Evolutionary conservation across 495 filamentous ascomycete genomes (phyloP), one percentile per base, ranked within the genome.

Genomic region (Aspergillus saccharolyticus): DNA sequence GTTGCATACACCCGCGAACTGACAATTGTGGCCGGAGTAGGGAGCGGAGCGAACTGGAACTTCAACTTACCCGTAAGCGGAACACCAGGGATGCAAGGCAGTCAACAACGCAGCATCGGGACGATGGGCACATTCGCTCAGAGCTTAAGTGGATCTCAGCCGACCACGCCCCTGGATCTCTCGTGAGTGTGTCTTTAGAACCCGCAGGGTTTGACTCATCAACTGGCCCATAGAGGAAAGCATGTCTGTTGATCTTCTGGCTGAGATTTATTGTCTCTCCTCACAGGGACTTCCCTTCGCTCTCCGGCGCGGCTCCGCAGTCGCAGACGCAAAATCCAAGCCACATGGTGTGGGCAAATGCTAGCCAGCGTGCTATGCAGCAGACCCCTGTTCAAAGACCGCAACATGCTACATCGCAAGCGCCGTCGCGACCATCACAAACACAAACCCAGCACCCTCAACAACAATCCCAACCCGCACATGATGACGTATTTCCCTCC

Each of bases 261-360:
- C 66, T 71, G 54, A 69, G 54, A 25, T 43, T 48, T 30, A 48
- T 52, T 55, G 53, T 42, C 59, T 47, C 43, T 58, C 44, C 44
- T 59, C 53, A 49, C 58, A 95, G 90, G 50, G 90, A 96, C 66
- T 96, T 96, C 61, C 90, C 90, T 43, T 89, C 88, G 0, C 70
- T 96, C 63, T 91, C 88, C 54, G 87, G 85, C 60, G 76, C 84
- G 22, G 82, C 87, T 44, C 81, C 90, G 64, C 78, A 86, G 64
- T 80, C 81, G 52, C 84, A 83, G 55, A 63, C 76, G 42, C 79
- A 82, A 60, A 83, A 79, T 55, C 76, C 78, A 3, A 76, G 77
- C 6, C 81, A 83, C 65, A 67, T 79, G 47, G 79, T 91, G 63
- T 94, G 90, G 90, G 82, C 85, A 42, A 83, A 79, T 61, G 76